phyloP scores from a whole-genome alignment of 306 rosid species.

The Gleditsia sinensis region DNA sequence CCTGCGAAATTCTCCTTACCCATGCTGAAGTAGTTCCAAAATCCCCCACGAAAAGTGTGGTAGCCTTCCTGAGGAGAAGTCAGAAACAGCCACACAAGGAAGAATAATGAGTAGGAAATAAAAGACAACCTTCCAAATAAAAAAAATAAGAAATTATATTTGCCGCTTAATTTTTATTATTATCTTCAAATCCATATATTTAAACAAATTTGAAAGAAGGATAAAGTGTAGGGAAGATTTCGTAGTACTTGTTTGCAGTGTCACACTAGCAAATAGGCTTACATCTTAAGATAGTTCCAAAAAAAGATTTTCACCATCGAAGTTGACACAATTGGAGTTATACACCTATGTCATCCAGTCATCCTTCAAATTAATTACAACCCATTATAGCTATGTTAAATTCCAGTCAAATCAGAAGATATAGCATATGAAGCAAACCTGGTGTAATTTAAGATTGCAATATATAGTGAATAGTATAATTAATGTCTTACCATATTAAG shows the following conservation, averaged over 20 bases:
- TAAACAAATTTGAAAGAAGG: slow-evolving; percentile 17
- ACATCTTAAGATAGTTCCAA: slow-evolving; percentile 3
- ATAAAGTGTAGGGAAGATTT: neutral
- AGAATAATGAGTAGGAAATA: slow-evolving; percentile 31
- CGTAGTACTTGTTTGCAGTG: neutral
- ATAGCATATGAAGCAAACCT: slow-evolving; percentile 18
- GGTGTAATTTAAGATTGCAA: slow-evolving; percentile 13
- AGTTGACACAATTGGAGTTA: neutral
- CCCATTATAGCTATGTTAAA: neutral
- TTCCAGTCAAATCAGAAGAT: slow-evolving; percentile 27
- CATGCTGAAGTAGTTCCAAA: slow-evolving; percentile 99
- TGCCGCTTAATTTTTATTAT: neutral
- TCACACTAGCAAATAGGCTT: neutral
- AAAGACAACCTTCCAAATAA: slow-evolving; percentile 29
- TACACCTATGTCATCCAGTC: slow-evolving; percentile 22
- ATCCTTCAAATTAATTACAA: slow-evolving; percentile 18
- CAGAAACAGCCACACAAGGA: slow-evolving; percentile 31
- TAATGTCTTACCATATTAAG: slow-evolving; percentile 50
- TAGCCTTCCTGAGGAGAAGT: slow-evolving; percentile 71
- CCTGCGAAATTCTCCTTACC: slow-evolving; percentile 54
- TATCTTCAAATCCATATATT: slow-evolving; percentile 7
- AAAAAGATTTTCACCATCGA: neutral
- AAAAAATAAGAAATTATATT: neutral
- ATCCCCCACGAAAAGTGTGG: slow-evolving; percentile 97
- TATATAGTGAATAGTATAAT: slow-evolving; percentile 27